phyloP scores from a whole-genome alignment of 1,284 basidiomycete species.

The Gomphus bonarii region DNA sequence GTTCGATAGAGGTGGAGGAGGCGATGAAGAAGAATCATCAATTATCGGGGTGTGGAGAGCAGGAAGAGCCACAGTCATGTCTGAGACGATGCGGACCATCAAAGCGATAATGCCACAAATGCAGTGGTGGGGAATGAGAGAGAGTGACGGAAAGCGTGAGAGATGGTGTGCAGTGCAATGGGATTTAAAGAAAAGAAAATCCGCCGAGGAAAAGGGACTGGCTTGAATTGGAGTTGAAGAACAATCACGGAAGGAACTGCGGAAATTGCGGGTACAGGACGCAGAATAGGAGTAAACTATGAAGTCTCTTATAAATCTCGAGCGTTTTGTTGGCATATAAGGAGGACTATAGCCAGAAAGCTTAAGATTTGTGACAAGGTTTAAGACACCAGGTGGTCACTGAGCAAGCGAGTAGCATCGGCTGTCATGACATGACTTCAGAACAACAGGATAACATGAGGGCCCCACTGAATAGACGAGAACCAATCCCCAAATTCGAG shows the following conservation, averaged over 20 bases:
- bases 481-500: not conserved
- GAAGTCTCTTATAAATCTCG: not conserved
- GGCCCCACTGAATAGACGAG: not conserved
- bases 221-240: slow-evolving; percentile 1
- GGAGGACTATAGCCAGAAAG: not conserved
- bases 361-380: not conserved
- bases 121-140: not conserved
- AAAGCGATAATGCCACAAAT: not conserved
- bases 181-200: not conserved
- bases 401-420: not conserved
- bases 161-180: not conserved
- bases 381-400: not conserved
- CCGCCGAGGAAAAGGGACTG: not conserved
- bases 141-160: not conserved
- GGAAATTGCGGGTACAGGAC: not conserved
- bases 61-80: slow-evolving; percentile 1
- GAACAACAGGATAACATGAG: not conserved
- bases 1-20: not conserved
- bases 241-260: not conserved
- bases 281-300: not conserved
- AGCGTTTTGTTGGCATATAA: not conserved
- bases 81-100: not conserved
- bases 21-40: not conserved
- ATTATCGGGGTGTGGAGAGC: not conserved
- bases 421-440: not conserved